phyloP scores from a whole-genome alignment of 345 rosid genomes.

The Melastoma malabathricum region DNA sequence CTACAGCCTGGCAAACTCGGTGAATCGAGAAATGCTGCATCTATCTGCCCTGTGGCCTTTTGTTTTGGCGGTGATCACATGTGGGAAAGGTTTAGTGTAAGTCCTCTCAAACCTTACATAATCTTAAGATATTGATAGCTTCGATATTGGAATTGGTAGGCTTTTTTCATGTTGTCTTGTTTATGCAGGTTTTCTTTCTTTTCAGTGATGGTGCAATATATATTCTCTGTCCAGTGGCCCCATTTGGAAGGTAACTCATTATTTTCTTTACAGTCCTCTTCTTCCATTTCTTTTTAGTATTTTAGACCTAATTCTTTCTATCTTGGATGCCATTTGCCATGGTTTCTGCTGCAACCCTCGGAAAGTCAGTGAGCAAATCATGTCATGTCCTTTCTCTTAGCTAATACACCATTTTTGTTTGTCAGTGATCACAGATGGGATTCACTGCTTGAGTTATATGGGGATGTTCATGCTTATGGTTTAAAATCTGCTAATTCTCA shows the following conservation, averaged over 20 bases:
- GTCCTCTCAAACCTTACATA: conserved; percentile 14
- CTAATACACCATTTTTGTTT: no score
- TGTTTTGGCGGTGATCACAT: conserved; percentile 83
- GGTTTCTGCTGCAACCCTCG: no score
- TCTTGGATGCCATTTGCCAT: no score
- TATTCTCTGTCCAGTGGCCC: conserved; percentile 80
- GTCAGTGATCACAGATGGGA: conserved; percentile 73
- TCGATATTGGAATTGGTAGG: no score
- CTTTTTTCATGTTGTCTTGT: background rate
- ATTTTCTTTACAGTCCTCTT: conserved; percentile 3
- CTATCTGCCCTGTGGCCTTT: conserved; percentile 77
- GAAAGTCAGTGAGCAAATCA: no score
- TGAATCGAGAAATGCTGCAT: conserved; percentile 56
- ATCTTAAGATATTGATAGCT: no score
- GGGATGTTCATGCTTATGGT: conserved; percentile 72
- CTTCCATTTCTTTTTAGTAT: background rate
- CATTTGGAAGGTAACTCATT: conserved; percentile 68
- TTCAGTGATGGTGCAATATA: conserved; percentile 79
- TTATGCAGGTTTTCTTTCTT: conserved; percentile 67
- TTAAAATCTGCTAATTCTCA: conserved; percentile 44
- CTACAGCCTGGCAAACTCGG: conserved; percentile 87
- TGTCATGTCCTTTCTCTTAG: no score
- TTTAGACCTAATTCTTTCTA: no score
- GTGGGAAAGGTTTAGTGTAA: conserved; percentile 94
- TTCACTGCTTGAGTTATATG: conserved; percentile 61